Percentiles rank a stretch among this genome's conserved stretches.
Evolutionary conservation across 805 yeast species (phyloP).

Genomic region (Nakazawaea laoshanensis): DNA sequence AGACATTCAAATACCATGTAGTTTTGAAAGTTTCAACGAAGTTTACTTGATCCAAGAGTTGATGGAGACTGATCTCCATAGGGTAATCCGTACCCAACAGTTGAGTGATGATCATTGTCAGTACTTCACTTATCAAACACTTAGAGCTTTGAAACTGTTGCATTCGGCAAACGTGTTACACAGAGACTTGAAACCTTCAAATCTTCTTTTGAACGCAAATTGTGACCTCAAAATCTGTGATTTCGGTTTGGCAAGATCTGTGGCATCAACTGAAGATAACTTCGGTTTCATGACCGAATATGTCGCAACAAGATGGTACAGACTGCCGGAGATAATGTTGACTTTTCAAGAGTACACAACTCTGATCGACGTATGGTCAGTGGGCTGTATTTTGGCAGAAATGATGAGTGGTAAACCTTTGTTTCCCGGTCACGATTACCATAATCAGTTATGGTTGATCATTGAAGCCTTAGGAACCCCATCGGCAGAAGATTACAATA

Average conservation of each 20-base stretch:
- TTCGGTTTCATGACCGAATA: conserved; percentile 90
- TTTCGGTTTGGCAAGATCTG: conserved; percentile 78
- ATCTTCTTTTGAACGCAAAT: conserved; percentile 77
- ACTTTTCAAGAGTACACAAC: conserved; percentile 90
- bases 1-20: conserved; percentile 80
- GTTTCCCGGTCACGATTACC: conserved; percentile 92
- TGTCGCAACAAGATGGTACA: conserved; percentile 96
- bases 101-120: conserved; percentile 91
- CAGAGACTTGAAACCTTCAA: conserved; percentile 87
- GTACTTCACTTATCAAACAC: conserved; percentile 84
- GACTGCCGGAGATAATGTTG: conserved; percentile 97
- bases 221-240: conserved; percentile 94
- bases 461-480: conserved; percentile 88
- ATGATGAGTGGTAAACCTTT: conserved; percentile 79
- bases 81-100: conserved; percentile 74
- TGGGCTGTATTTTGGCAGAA: conserved; percentile 93
- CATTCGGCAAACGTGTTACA: conserved; percentile 94
- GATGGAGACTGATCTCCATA: conserved; percentile 82
- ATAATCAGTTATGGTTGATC: conserved; percentile 79
- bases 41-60: conserved; percentile 83
- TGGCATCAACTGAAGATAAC: conserved; percentile 55
- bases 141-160: conserved; percentile 82
- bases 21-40: conserved; percentile 70
- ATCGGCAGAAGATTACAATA: conserved; percentile 62
- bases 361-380: conserved; percentile 95